phyloP scores from a whole-genome alignment of 768 basidiomycete genomes.

The Boletus reticulatus region DNA sequence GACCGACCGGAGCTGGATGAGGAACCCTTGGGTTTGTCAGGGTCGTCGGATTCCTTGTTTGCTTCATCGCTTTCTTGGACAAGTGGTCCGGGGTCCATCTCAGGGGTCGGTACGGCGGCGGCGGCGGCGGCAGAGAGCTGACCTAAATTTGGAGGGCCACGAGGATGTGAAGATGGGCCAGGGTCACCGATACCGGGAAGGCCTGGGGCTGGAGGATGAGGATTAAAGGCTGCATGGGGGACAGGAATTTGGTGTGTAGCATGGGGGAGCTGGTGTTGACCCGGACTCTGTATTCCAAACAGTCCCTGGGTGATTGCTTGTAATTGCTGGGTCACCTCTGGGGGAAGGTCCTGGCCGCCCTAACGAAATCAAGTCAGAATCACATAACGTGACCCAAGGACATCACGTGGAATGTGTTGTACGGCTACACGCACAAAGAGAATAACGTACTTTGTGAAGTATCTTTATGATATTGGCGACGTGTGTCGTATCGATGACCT shows the following conservation, averaged over 20 bases:
- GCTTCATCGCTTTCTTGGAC: constrained; percentile 18
- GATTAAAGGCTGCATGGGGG: constrained; percentile 38
- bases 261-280: constrained; percentile 32
- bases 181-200: constrained; percentile 60
- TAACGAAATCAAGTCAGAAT: constrained; percentile 16
- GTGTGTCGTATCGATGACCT: constrained; percentile 49
- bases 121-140: constrained; percentile 47
- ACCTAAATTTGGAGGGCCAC: constrained; percentile 62
- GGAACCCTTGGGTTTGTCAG: constrained; percentile 27
- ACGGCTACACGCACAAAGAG: neutral
- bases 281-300: constrained; percentile 26
- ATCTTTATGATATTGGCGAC: constrained; percentile 60
- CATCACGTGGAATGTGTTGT: constrained; percentile 21
- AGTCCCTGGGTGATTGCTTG: constrained; percentile 51
- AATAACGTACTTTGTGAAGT: constrained; percentile 50
- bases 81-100: constrained; percentile 16
- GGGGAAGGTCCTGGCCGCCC: constrained; percentile 52
- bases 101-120: constrained; percentile 45
- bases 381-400: constrained; percentile 24
- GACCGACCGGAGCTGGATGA: constrained; percentile 38
- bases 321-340: constrained; percentile 59
- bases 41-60: constrained; percentile 28
- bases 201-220: constrained; percentile 31
- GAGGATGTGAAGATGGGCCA: constrained; percentile 71
- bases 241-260: constrained; percentile 26